Base-by-base conservation (phyloP, 2,329 filamentous ascomycete species). In the Clarireedia homoeocarpa region DNA sequence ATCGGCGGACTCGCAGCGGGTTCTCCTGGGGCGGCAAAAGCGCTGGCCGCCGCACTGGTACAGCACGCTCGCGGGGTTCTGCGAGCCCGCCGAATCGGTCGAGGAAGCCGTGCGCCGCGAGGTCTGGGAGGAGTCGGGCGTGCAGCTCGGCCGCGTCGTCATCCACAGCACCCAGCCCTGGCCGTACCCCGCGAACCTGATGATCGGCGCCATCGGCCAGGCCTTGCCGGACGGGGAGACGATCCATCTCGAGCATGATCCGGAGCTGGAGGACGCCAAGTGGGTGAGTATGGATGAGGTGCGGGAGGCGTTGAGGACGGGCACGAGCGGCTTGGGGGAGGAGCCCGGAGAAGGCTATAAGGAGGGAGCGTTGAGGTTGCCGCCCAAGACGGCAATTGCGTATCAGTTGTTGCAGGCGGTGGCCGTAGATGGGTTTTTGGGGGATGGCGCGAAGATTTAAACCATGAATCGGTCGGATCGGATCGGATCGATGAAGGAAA, bases 221-320 rank as follows among this genome's bases (percentile, higher is more conserved):
- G 89, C 91, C 2, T 75, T 88, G 20, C 87, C 89, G 0, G 82
- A 79, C 6, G 89, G 89, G 26, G 94, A 99, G 77, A 80, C 73
- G 34, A 91, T 99, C 51, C 81, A 84, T 65, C 74, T 99, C 3
- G 84, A 88, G 14, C 88, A 97, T 70, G 94, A 99, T 69, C 89
- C 89, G 0, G 94, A 99, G 75, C 72, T 99, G 60, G 89, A 96
- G 68, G 82, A 88, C 71, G 94, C 94, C 3, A 86, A 83, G 70
- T 99, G 94, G 94, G 92, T 92, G 66, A 73, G 80, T 0, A 74
- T 95, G 36, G 89, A 90, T 1, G 91, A 96, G 72, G 83, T 96
- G 2, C 77, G 83, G 66, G 81, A 86, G 66, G 92, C 90, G 1
- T 72, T 97, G 68, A 72, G 73, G 56, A 74, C 80, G 7, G 87